These are phyloP conservation scores for Rhizoctonia solani DNA, from an alignment of 1,284 basidiomycete species.

Conservation along the genomic window DNA sequence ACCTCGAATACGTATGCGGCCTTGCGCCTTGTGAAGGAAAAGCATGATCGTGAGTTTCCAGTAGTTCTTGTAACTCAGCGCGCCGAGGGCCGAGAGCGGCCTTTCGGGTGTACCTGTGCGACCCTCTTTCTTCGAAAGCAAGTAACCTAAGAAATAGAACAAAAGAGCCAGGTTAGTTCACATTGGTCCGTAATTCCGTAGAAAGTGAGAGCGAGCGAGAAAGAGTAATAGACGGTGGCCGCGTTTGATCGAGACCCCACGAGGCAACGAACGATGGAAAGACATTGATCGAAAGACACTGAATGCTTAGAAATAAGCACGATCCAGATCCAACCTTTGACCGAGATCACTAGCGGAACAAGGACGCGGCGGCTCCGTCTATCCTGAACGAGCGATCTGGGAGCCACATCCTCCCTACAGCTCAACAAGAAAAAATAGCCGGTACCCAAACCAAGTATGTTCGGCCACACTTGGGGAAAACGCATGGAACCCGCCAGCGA, in stretches of 20 bases:
- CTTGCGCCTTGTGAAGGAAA: constrained; percentile 68
- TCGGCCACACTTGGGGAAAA: too few species aligned
- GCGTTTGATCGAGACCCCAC: not conserved
- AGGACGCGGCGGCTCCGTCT: too few species aligned
- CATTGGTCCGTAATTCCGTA: not conserved
- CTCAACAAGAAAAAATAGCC: too few species aligned
- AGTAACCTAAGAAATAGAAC: constrained; percentile 68
- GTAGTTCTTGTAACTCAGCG: constrained; percentile 91
- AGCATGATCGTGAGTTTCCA: constrained; percentile 93
- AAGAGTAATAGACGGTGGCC: not conserved
- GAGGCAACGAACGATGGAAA: not conserved
- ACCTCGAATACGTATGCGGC: constrained; percentile 75
- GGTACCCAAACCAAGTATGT: too few species aligned
- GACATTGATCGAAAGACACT: constrained; percentile 11
- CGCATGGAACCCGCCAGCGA: too few species aligned
- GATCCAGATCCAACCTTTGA: not conserved
- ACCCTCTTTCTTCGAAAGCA: constrained; percentile 93
- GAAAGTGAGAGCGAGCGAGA: too few species aligned
- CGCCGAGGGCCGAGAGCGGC: constrained; percentile 87
- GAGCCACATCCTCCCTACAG: too few species aligned
- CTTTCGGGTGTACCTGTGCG: constrained; percentile 89
- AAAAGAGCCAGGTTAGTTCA: constrained; percentile 9
- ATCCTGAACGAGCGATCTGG: too few species aligned
- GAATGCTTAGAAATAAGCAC: constrained; percentile 7
- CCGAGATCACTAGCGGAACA: not conserved